phyloP scores from a whole-genome alignment of 2,329 filamentous ascomycete genomes.

The Ceratocystis lukuohia region DNA sequence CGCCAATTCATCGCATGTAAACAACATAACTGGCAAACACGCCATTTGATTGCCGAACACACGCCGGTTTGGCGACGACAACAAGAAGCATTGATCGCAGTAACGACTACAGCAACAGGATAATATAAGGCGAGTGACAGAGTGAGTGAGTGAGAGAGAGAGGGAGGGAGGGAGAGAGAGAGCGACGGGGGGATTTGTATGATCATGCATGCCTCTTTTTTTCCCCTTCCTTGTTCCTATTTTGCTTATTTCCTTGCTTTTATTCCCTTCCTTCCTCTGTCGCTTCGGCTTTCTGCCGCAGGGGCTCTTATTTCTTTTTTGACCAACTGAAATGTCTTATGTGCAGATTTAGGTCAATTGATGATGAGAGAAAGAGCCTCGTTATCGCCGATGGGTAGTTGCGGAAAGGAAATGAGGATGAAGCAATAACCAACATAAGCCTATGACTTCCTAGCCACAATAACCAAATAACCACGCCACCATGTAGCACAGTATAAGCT shows the following conservation, averaged over 20 bases:
- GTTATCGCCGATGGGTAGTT: too few relatives aligned
- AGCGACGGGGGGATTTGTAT: neutral
- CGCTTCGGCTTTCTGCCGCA: neutral
- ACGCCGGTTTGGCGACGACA: neutral
- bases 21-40: neutral
- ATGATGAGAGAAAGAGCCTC: neutral
- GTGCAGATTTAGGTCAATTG: neutral
- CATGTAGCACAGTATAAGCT: neutral
- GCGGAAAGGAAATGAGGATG: too few relatives aligned
- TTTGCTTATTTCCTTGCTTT: conserved; percentile 7
- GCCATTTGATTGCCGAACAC: conserved; percentile 3
- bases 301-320: neutral
- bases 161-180: neutral
- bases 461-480: neutral
- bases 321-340: neutral
- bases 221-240: neutral
- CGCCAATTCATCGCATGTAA: neutral
- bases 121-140: neutral
- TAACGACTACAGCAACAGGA: neutral
- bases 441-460: neutral
- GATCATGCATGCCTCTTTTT: neutral
- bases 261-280: neutral
- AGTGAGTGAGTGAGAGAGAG: neutral
- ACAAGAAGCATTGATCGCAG: neutral
- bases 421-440: neutral